Evolutionary conservation across 768 basidiomycete genomes (phyloP), one percentile per base, ranked within the genome.

Genomic region (Tylopilus felleus): DNA sequence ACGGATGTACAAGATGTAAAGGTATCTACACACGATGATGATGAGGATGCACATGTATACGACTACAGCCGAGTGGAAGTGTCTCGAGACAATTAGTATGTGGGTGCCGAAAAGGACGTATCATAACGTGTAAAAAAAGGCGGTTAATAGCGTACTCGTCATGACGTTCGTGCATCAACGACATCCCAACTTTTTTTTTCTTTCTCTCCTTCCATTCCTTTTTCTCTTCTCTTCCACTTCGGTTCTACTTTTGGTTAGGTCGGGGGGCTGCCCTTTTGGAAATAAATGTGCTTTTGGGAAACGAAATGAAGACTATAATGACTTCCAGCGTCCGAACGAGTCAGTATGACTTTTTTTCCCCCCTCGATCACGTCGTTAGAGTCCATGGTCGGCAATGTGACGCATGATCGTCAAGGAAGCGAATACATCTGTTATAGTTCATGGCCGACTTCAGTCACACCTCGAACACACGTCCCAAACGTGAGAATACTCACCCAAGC

Each of bases 381-480:
- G 71, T 52, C 77, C 76, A 55, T 78, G 71, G 60, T 79, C 75
- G 14, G 77, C 77, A 45, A 84, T 82, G 61, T 84, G 77, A 4
- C 83, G 80, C 83, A 85, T 84, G 64, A 85, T 83, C 28, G 75
- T 78, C 61, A 84, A 69, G 22, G 81, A 79, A 9, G 82, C 77
- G 7, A 85, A 68, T 44, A 85, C 71, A 62, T 85, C 83, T 85
- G n/a, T n/a, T n/a, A n/a, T n/a, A n/a, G n/a, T 61, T 17, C 22
- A 8, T 27, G 10, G 27, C 27, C 17, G 7, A 21, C 19, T 8
- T 60, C 54, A 57, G 51, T 51, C 55, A 53, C 17, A 28, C n/a
- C n/a, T 25, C 4, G n/a, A 36, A 36, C 39, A 27, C n/a, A 19
- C 7, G n/a, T 42, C 21, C 27, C 22, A 31, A 14, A 21, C 3